Evolutionary conservation across 805 yeast genomes (phyloP), one percentile per base, ranked within the genome.

Genomic region (Wickerhamomyces queroliae): DNA sequence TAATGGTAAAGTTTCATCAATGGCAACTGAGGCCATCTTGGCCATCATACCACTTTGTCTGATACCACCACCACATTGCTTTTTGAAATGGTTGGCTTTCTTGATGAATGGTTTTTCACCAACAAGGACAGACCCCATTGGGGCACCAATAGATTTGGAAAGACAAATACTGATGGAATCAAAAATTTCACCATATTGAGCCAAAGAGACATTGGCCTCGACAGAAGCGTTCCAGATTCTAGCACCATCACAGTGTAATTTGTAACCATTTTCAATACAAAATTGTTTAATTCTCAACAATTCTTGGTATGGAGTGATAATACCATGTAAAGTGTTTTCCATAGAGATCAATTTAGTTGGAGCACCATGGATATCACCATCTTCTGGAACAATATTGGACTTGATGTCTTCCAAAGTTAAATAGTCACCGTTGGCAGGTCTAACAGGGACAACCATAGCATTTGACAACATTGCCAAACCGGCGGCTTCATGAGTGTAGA

Each of bases 11-110:
- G 83, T 84, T 47, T 82, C 80, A 39, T 84, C 80, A 39, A 90
- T 69, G 20, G 95, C 95, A 37, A 72, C 69, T n/a, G 70, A 59
- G 3, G 95, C 96, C 85, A 90, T 89, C 39, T 76, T 70, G 6
- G 91, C 69, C 52, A 90, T 70, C 62, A 86, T 64, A 41, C 97
- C 97, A 28, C 83, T 70, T 65, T 90, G 97, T 58, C 97, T 74
- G 36, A 90, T 78, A 47, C 96, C 96, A 50, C 96, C 96, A 56
- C 97, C 97, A 48, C 78, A 76, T 64, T 90, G 96, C 55, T 90
- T 90, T 50, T 85, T 83, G 67, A 89, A 83, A 63, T 89, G 95
- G 58, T 79, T 81, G 31, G 93, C 87, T 54, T 77, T 80, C 50
- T 68, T 64, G 45, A 88, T 80, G 50, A 79, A 71, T 37, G 66